phyloP scores from a whole-genome alignment of 2,329 filamentous ascomycete genomes.

The Thermochaetoides dissita region DNA sequence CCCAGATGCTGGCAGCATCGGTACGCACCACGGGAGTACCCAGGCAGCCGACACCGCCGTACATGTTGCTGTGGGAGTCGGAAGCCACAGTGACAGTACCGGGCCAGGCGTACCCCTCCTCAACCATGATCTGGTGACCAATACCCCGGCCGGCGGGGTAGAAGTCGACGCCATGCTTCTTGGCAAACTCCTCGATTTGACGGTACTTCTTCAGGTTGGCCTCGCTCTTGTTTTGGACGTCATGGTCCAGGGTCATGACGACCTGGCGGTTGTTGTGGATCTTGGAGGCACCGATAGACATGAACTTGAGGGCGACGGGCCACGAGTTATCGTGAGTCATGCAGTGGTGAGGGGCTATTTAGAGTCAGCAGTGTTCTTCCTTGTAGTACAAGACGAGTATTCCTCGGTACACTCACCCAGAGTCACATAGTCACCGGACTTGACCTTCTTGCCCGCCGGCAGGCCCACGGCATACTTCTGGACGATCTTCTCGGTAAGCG shows the following conservation, averaged over 20 bases:
- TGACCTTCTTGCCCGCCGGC: constrained; percentile 58
- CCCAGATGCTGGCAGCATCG: constrained; percentile 76
- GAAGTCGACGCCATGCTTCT: constrained; percentile 51
- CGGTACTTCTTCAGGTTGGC: constrained; percentile 71
- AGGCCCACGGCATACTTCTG: constrained; percentile 70
- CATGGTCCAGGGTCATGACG: constrained; percentile 76
- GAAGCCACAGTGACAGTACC: constrained; percentile 69
- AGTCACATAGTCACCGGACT: constrained; percentile 70
- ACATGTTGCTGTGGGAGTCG: constrained; percentile 68
- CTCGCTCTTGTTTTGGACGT: constrained; percentile 71
- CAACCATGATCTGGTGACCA: constrained; percentile 85
- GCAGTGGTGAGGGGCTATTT: constrained; percentile 45
- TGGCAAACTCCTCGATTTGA: constrained; percentile 70
- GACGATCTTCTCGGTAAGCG: constrained; percentile 83
- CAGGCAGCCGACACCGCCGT: constrained; percentile 63
- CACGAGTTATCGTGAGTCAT: constrained; percentile 62
- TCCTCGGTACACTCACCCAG: constrained; percentile 23
- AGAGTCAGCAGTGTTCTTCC: too few species aligned
- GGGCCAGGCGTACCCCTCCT: constrained; percentile 73
- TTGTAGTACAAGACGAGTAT: too few species aligned
- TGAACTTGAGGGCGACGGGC: constrained; percentile 52
- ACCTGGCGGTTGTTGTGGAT: constrained; percentile 60
- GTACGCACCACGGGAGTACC: constrained; percentile 76
- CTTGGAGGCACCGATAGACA: constrained; percentile 64
- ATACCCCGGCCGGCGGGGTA: constrained; percentile 56